Base-by-base conservation (phyloP, 805 yeast genomes). In the Metschnikowia peoriensis region DNA sequence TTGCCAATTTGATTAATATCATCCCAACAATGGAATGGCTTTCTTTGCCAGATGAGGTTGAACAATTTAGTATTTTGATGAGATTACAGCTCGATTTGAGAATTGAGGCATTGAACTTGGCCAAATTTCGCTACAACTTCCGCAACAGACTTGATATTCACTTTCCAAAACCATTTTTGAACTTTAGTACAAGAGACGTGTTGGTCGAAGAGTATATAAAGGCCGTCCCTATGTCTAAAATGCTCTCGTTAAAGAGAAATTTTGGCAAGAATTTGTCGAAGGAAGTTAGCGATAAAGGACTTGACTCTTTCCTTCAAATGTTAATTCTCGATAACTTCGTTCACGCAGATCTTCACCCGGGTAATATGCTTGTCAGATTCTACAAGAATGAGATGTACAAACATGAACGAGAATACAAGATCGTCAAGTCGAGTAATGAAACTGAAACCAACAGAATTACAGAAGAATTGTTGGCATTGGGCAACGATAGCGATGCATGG, bases 11-110 rank as follows among this genome's bases (percentile, higher is more conserved):
- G 1, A 80, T 94, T 47, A 85, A 92, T 61, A 61, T 66, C 6
- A 72, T 94, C 6, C 99, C 99, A 5, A 90, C 96, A 0, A 89
- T 94, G 96, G 97, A 94, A 66, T 94, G 99, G 99, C 75, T 94
- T 5, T 89, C 97, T 3, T 72, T 94, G 45, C 99, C 98, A 0
- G 93, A 86, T 55, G 99, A 94, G 67, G 98, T 93, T 2, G 88
- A 85, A 41, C 94, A 92, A 62, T 94, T 94, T 66, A 80, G 89
- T 1, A 73, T 83, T 0, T 78, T 94, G 73, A 93, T 94, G 98
- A 83, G 84, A 39, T 67, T 89, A 46, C 99, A 94, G 68, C 72
- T 94, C 52, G 98, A 94, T 69, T 71, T 94, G 52, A 75, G 97
- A 57, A 89, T 94, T 38, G 99, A 94, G 66, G 94, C 94, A 0